Evolutionary conservation across 2,329 filamentous ascomycete species (phyloP).

Genomic region (Alternaria ventricosa): DNA sequence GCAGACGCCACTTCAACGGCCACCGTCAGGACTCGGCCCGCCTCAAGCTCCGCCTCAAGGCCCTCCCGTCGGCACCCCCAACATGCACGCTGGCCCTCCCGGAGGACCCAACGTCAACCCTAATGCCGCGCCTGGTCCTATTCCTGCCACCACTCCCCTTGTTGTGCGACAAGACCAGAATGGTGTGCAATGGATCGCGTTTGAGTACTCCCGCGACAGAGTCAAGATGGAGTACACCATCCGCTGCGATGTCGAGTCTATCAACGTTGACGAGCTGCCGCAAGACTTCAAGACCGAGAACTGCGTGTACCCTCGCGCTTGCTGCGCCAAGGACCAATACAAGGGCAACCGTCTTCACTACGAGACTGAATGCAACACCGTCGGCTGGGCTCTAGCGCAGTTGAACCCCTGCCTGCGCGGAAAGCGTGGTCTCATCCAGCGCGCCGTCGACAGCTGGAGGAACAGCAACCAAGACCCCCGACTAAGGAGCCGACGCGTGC

Average conservation of each 20-base stretch:
- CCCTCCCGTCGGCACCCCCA: slow-evolving; percentile 49
- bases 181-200: slow-evolving; percentile 98
- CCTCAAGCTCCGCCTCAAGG: slow-evolving; percentile 50
- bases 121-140: slow-evolving; percentile 92
- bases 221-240: slow-evolving; percentile 99
- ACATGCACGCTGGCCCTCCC: slow-evolving; percentile 49
- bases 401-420: slow-evolving; percentile 89
- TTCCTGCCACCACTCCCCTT: slow-evolving; percentile 92
- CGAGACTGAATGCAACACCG: slow-evolving; percentile 98
- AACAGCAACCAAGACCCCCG: slow-evolving; percentile 98
- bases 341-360: slow-evolving; percentile 94
- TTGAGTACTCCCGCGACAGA: slow-evolving; percentile 94
- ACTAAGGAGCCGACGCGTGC: slow-evolving; percentile 86
- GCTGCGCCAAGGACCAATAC: slow-evolving; percentile 94
- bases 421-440: slow-evolving; percentile 93
- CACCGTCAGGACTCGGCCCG: slow-evolving; percentile 55
- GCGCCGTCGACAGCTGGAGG: slow-evolving; percentile 97
- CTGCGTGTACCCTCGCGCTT: slow-evolving; percentile 95
- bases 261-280: slow-evolving; percentile 84
- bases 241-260: slow-evolving; percentile 94
- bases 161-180: slow-evolving; percentile 95
- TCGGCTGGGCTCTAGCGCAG: slow-evolving; percentile 98
- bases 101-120: slow-evolving; percentile 70
- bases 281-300: slow-evolving; percentile 97
- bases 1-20: slow-evolving; percentile 62